These are phyloP conservation scores for Dimocarpus longan DNA, from an alignment of 345 rosid species.

Conservation along the genomic window DNA sequence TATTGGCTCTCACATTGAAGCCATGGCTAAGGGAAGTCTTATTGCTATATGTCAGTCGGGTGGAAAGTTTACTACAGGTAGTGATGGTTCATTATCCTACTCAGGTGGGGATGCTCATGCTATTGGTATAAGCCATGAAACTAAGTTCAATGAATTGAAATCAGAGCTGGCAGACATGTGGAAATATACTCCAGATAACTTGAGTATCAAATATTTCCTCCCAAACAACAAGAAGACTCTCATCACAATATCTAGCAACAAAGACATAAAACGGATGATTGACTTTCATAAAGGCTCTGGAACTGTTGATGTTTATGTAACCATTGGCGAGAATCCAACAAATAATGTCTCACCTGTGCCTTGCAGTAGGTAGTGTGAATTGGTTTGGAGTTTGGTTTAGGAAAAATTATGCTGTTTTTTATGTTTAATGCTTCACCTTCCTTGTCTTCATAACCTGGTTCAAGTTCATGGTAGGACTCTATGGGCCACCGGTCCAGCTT, in stretches of 20 bases:
- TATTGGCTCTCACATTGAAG: neutral
- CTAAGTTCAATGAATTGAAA: slow-evolving; percentile 50
- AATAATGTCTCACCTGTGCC: slow-evolving; percentile 12
- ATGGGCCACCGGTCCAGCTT: slow-evolving; percentile 1
- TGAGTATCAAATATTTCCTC: slow-evolving; percentile 55
- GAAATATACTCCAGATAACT: slow-evolving; percentile 34
- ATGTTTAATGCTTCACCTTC: neutral
- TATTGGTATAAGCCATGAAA: slow-evolving; percentile 38
- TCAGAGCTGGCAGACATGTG: slow-evolving; percentile 54
- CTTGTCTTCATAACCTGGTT: neutral
- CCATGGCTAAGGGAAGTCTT: slow-evolving; percentile 52
- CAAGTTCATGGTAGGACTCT: neutral
- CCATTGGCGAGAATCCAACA: slow-evolving; percentile 21
- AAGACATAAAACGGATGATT: slow-evolving; percentile 50
- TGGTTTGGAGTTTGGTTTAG: neutral
- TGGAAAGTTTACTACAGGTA: slow-evolving; percentile 47
- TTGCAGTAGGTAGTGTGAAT: slow-evolving; percentile 32
- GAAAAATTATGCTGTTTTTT: neutral
- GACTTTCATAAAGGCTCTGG: slow-evolving; percentile 47
- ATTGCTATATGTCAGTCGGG: slow-evolving; percentile 57
- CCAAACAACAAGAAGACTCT: slow-evolving; percentile 50
- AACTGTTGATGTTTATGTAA: slow-evolving; percentile 46
- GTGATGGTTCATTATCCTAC: slow-evolving; percentile 45
- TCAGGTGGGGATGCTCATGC: slow-evolving; percentile 67
- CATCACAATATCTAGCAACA: slow-evolving; percentile 48